These are phyloP conservation scores for Alternaria sp. DNA, from an alignment of 2,329 filamentous ascomycete genomes.

Conservation along the genomic window DNA sequence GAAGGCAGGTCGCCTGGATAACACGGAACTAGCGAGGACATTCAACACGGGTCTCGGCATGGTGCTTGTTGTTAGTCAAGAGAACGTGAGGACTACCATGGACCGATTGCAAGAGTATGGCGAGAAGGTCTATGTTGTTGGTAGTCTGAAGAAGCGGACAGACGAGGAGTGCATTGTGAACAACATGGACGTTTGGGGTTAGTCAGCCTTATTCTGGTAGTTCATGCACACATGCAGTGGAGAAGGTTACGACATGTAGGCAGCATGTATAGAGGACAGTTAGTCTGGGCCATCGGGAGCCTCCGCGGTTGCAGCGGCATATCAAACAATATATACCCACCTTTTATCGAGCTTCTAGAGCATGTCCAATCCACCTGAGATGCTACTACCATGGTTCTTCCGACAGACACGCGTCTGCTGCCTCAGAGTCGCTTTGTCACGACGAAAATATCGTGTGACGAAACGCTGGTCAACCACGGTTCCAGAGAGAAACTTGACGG, in stretches of 20 bases:
- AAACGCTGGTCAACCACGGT: background rate
- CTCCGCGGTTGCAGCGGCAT: constrained; percentile 7
- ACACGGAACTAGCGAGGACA: constrained; percentile 83
- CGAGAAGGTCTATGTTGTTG: constrained; percentile 80
- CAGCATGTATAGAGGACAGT: background rate
- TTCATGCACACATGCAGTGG: background rate
- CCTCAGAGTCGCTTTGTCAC: background rate
- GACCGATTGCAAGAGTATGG: constrained; percentile 68
- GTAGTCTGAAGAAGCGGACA: constrained; percentile 67
- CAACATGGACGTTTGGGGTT: constrained; percentile 61
- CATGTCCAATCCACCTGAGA: background rate
- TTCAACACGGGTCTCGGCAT: constrained; percentile 97
- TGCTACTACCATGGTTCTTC: background rate
- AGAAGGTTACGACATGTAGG: background rate
- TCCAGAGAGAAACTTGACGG: background rate
- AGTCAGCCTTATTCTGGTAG: constrained; percentile 6
- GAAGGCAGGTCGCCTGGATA: constrained; percentile 70
- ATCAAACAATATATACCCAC: constrained; percentile 17
- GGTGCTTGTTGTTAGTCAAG: constrained; percentile 79
- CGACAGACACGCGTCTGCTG: constrained; percentile 1
- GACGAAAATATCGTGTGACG: background rate
- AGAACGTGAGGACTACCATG: constrained; percentile 66
- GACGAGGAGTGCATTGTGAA: constrained; percentile 64
- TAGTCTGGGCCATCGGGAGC: constrained; percentile 4
- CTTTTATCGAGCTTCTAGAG: constrained; percentile 8